Conservation (phyloP, 306 rosid genomes). For the Albizia julibrissin region DNA sequence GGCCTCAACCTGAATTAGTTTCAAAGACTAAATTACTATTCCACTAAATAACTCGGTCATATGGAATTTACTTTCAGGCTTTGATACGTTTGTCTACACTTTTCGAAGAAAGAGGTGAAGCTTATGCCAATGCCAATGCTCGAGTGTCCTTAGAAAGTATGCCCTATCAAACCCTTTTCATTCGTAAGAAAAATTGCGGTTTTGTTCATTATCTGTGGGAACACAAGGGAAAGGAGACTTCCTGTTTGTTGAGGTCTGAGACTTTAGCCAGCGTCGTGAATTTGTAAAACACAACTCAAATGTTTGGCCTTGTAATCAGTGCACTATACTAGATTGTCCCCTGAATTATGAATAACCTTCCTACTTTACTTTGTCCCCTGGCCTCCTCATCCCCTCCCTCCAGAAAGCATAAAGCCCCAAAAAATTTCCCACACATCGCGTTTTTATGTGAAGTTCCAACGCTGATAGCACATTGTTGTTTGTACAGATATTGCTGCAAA, state of each 20-base stretch:
- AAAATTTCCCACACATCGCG: neutral
- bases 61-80: slow-evolving; percentile 59
- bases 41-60: slow-evolving; percentile 19
- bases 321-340: neutral
- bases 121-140: slow-evolving; percentile 82
- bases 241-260: slow-evolving; percentile 2
- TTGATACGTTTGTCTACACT: slow-evolving; percentile 65
- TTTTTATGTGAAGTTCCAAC: neutral
- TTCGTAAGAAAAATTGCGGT: slow-evolving; percentile 11
- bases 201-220: slow-evolving; percentile 14
- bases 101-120: slow-evolving; percentile 75
- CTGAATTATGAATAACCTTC: neutral
- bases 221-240: neutral
- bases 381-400: neutral
- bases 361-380: neutral
- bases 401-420: neutral
- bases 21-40: neutral
- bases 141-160: slow-evolving; percentile 84
- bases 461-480: neutral
- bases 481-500: slow-evolving; percentile 77
- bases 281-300: neutral
- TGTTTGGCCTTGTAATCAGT: neutral
- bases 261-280: neutral
- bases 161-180: slow-evolving; percentile 28
- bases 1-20: slow-evolving; percentile 2